phyloP scores from a whole-genome alignment of 2,329 filamentous ascomycete species.

The Alternaria burnsii region DNA sequence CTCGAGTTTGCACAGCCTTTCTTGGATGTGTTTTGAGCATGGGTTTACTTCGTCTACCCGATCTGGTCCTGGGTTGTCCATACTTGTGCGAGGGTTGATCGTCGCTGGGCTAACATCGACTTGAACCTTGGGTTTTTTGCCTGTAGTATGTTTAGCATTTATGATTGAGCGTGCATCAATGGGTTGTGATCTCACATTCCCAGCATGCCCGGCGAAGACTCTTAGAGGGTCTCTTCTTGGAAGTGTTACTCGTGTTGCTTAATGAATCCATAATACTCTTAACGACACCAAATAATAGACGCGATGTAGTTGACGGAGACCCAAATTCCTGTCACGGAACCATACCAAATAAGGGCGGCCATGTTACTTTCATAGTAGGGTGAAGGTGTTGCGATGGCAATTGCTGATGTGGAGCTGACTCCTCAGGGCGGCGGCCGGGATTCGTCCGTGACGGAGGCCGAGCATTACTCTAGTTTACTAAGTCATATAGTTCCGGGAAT shows the following conservation, averaged over 20 bases:
- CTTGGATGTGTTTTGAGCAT: conserved; percentile 43
- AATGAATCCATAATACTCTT: conserved; percentile 30
- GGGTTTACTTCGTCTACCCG: conserved; percentile 27
- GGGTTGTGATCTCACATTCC: conserved; percentile 42
- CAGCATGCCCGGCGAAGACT: conserved; percentile 43
- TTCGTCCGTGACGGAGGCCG: conserved; percentile 37
- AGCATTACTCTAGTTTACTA: conserved; percentile 14
- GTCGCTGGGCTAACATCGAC: conserved; percentile 23
- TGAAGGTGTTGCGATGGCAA: conserved; percentile 37
- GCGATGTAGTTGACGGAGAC: neutral
- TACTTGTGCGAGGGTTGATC: conserved; percentile 19
- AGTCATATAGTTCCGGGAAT: conserved; percentile 4
- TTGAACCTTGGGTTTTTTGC: conserved; percentile 43
- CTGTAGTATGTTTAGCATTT: conserved; percentile 28
- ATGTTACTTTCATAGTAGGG: conserved; percentile 47
- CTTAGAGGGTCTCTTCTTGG: conserved; percentile 39
- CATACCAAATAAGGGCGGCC: conserved; percentile 29
- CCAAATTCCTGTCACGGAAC: conserved; percentile 17
- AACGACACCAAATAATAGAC: neutral
- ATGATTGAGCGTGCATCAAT: neutral
- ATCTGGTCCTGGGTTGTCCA: conserved; percentile 25
- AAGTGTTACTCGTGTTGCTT: conserved; percentile 24
- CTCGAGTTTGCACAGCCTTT: conserved; percentile 46
- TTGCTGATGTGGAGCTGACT: conserved; percentile 31
- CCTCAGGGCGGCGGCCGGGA: conserved; percentile 34